phyloP scores from a whole-genome alignment of 805 yeast genomes.

The Wickerhamomyces queroliae region DNA sequence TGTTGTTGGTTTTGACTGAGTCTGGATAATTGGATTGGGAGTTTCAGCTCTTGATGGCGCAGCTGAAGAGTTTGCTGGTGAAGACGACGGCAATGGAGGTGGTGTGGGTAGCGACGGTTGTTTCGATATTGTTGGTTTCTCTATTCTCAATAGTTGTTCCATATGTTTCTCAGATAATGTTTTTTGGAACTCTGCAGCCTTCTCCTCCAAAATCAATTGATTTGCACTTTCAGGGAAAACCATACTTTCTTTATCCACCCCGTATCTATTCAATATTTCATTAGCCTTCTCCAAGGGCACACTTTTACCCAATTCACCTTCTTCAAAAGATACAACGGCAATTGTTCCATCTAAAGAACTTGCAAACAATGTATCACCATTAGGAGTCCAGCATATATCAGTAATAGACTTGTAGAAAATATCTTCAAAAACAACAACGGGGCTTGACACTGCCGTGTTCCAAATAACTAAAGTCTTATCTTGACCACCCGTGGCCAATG shows the following conservation, averaged over 20 bases:
- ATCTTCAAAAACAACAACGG: constrained; percentile 75
- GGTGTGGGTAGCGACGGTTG: not conserved
- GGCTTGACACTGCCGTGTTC: constrained; percentile 74
- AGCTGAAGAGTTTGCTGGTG: constrained; percentile 4
- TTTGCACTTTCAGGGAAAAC: constrained; percentile 83
- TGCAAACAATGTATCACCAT: constrained; percentile 66
- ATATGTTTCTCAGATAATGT: constrained; percentile 28
- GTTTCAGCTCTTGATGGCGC: constrained; percentile 1
- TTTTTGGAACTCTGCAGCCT: constrained; percentile 35
- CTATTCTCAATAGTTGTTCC: constrained; percentile 36
- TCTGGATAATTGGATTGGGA: not conserved
- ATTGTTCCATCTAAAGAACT: constrained; percentile 85
- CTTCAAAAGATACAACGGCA: constrained; percentile 57
- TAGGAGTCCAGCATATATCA: constrained; percentile 85
- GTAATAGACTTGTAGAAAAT: constrained; percentile 74
- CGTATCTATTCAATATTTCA: constrained; percentile 71
- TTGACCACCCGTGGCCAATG: constrained; percentile 95
- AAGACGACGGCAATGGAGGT: constrained; percentile 5
- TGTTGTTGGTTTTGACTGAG: constrained; percentile 1
- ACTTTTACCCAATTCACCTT: constrained; percentile 53
- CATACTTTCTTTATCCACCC: constrained; percentile 80
- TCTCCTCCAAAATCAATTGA: constrained; percentile 70
- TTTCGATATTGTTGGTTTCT: constrained; percentile 8
- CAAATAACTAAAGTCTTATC: constrained; percentile 85
- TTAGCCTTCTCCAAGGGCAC: constrained; percentile 64